Evolutionary conservation across 805 yeast species (phyloP).

Genomic region (Torulaspora delbrueckii): DNA sequence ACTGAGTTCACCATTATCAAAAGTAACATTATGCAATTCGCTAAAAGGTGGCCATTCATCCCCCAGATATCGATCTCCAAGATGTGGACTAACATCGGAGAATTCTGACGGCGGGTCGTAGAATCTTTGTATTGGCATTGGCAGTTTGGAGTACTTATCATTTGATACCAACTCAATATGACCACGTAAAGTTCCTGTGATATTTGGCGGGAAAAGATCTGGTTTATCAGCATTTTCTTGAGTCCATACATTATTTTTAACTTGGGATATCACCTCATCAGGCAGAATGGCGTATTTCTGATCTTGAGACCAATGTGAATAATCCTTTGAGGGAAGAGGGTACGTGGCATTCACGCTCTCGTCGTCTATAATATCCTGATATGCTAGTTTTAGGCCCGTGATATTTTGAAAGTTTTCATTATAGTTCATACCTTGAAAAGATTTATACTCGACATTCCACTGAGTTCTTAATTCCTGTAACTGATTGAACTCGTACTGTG

Average conservation of each 20-base stretch:
- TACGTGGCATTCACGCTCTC: constrained; percentile 45
- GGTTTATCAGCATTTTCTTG: constrained; percentile 28
- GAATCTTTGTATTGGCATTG: constrained; percentile 36
- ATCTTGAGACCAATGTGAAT: constrained; percentile 44
- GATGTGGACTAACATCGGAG: constrained; percentile 25
- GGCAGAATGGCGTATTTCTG: constrained; percentile 59
- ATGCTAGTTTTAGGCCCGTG: constrained; percentile 67
- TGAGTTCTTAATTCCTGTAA: constrained; percentile 39
- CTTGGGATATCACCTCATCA: constrained; percentile 44
- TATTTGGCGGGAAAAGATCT: constrained; percentile 39
- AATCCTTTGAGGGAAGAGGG: constrained; percentile 49
- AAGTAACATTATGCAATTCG: constrained; percentile 31
- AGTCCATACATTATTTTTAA: constrained; percentile 50
- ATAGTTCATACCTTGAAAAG: constrained; percentile 42
- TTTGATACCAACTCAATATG: constrained; percentile 31
- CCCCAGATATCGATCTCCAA: constrained; percentile 24
- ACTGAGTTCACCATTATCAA: constrained; percentile 25
- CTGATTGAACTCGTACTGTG: constrained; percentile 38
- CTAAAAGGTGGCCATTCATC: constrained; percentile 24
- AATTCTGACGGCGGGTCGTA: constrained; percentile 30
- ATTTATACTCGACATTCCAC: constrained; percentile 31
- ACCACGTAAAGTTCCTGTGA: constrained; percentile 48
- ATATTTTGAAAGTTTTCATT: constrained; percentile 58
- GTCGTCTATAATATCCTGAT: constrained; percentile 49
- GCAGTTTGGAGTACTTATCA: constrained; percentile 15